Evolutionary conservation across 2,329 filamentous ascomycete species (phyloP), one percentile per base, ranked within the genome.

Genomic region (Drechslerella coelobrocha): DNA sequence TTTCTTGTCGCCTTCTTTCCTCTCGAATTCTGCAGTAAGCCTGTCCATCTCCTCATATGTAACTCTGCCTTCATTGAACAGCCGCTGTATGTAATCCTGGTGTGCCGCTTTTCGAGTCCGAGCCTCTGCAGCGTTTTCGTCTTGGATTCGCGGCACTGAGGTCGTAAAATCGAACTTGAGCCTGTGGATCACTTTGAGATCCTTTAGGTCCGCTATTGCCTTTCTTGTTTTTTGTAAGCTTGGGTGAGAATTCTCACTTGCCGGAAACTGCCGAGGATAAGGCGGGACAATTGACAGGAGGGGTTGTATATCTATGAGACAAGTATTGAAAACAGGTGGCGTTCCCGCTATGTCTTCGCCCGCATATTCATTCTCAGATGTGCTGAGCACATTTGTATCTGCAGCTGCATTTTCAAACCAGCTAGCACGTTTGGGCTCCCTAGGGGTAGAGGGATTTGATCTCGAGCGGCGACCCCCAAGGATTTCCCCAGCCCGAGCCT

Each of bases 171-270:
- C 84, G 78, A 86, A 83, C 76, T 92, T 90, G 0, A 88, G 88
- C 0, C 82, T 83, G 63, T 88, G 84, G 3, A 93, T 81, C 76
- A 94, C 90, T 14, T 84, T 83, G 53, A 96, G 80, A 74, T 94
- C 88, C 56, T 88, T 89, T 41, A 96, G 80, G 0, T 84, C 83
- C 12, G 92, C 86, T 19, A 97, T 89, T 0, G 87, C 84, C 2
- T 83, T 86, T 53, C 94, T 87, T 50, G 90, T 92, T 1, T 86
- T 84, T 0, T 88, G 84, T n/a, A 99, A 84, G 73, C 95, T 89
- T 0, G 94, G 94, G 77, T 99, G 94, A 75, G 86, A 95, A 77
- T 97, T 99, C 78, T 96, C 97, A 14, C 97, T 90, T 0, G 94
- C 94, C 7, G 94, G 94, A 75, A 97, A 89, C 76, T 97, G 93